These are phyloP conservation scores for Fusarium coffeatum DNA, from an alignment of 2,329 filamentous ascomycete species.

Conservation along the genomic window DNA sequence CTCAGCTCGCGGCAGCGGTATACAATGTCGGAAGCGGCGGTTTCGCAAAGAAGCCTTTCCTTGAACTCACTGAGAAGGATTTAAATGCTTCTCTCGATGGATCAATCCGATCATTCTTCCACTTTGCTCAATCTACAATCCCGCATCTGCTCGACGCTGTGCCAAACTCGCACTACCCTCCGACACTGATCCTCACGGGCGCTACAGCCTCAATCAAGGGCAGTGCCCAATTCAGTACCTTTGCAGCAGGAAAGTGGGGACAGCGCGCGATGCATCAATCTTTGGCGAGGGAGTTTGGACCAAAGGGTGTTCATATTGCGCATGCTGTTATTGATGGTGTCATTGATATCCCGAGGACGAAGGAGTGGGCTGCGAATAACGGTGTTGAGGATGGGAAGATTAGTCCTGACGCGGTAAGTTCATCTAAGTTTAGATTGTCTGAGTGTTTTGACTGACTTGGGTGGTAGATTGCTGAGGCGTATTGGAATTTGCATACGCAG, in stretches of 20 bases:
- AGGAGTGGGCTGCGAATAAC: constrained; percentile 60
- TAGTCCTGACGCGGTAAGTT: constrained; percentile 76
- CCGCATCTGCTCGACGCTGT: constrained; percentile 76
- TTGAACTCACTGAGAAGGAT: constrained; percentile 65
- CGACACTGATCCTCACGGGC: constrained; percentile 86
- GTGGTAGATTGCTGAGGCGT: constrained; percentile 81
- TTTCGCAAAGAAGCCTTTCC: constrained; percentile 66
- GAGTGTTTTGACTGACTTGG: constrained; percentile 13
- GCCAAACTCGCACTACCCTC: constrained; percentile 68
- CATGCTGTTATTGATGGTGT: constrained; percentile 87
- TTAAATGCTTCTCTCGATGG: constrained; percentile 59
- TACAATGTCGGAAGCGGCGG: constrained; percentile 72
- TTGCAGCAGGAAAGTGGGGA: constrained; percentile 85
- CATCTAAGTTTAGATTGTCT: rapidly evolving
- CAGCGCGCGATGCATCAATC: constrained; percentile 78
- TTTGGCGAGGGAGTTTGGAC: constrained; percentile 85
- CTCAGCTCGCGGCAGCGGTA: constrained; percentile 71
- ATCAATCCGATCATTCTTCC: constrained; percentile 73
- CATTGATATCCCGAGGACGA: constrained; percentile 82
- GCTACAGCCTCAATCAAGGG: constrained; percentile 84
- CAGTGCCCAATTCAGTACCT: constrained; percentile 74
- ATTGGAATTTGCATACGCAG: constrained; percentile 87
- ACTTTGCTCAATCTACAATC: constrained; percentile 78
- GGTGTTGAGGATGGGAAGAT: constrained; percentile 72
- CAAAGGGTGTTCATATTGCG: constrained; percentile 83